Evolutionary conservation across 148 eudicot species (phyloP).

Genomic region (Fallopia convolvulus): DNA sequence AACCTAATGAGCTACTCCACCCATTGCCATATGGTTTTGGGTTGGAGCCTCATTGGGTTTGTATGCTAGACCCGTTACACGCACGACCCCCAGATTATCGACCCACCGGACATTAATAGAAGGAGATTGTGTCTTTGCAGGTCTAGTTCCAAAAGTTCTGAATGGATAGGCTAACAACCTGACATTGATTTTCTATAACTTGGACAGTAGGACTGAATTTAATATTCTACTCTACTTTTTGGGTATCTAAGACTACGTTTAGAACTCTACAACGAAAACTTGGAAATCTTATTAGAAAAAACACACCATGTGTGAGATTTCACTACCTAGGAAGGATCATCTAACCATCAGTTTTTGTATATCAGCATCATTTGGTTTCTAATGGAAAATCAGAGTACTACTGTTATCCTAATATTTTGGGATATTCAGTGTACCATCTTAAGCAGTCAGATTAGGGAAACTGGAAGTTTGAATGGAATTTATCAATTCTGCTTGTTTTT

Average conservation of each 20-base stretch:
- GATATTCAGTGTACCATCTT: background rate
- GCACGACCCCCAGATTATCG: no score
- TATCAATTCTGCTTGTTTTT: background rate
- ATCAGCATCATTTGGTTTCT: background rate
- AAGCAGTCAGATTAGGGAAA: background rate
- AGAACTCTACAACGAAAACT: background rate
- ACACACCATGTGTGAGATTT: background rate
- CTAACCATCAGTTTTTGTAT: background rate
- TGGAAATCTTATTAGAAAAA: background rate
- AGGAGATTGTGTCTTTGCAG: background rate
- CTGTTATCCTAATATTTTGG: background rate
- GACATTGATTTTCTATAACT: background rate
- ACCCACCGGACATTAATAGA: no score
- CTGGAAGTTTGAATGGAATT: background rate
- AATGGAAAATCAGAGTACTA: background rate
- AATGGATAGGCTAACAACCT: background rate
- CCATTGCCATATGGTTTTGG: no score
- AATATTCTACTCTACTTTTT: background rate
- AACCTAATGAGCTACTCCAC: no score
- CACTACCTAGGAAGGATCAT: no score
- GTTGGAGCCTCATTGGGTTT: no score
- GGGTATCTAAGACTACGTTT: background rate
- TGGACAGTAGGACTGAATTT: background rate
- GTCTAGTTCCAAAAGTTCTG: background rate
- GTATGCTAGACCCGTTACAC: no score